A percentile compares a stretch with the other conserved stretches of the same genome.
These are phyloP conservation scores for Tetradesmus obliquus DNA, from an alignment of 139 green algal species.

Conservation along the genomic window DNA sequence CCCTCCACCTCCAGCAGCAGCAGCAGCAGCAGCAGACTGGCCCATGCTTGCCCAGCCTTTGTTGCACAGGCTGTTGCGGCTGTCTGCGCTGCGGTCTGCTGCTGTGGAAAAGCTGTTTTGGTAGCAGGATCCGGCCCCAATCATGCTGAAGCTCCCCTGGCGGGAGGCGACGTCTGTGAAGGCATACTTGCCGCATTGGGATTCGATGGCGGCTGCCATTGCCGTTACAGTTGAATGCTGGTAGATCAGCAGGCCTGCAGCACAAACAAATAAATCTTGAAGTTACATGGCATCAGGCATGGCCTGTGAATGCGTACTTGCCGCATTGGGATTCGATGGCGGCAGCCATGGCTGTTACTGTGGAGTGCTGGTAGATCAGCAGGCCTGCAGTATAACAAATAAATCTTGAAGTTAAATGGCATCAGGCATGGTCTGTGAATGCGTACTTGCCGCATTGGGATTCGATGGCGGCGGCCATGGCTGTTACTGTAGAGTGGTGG, in stretches of 20 bases:
- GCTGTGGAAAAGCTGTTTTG: neutral
- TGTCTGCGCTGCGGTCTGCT: neutral
- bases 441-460: neutral
- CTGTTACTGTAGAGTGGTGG: neutral
- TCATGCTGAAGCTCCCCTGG: neutral
- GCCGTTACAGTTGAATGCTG: neutral
- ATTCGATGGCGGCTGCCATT: slow-evolving; percentile 15
- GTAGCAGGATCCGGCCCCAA: neutral
- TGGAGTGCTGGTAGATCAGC: slow-evolving; percentile 2
- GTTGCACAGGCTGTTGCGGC: neutral
- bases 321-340: neutral
- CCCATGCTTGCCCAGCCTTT: neutral
- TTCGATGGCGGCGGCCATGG: neutral
- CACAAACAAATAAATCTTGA: too few relatives aligned
- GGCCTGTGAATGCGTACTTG: neutral
- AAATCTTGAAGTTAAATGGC: neutral
- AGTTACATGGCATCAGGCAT: neutral
- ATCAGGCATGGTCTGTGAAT: neutral
- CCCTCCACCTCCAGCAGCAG: neutral
- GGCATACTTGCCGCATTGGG: neutral
- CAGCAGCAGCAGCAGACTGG: neutral
- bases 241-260: slow-evolving; percentile 17
- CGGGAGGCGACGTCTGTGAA: neutral
- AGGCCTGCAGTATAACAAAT: too few relatives aligned
- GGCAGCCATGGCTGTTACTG: neutral